Conservation (phyloP, 208 protist genomes). For the Trichomonas vaginalis region DNA sequence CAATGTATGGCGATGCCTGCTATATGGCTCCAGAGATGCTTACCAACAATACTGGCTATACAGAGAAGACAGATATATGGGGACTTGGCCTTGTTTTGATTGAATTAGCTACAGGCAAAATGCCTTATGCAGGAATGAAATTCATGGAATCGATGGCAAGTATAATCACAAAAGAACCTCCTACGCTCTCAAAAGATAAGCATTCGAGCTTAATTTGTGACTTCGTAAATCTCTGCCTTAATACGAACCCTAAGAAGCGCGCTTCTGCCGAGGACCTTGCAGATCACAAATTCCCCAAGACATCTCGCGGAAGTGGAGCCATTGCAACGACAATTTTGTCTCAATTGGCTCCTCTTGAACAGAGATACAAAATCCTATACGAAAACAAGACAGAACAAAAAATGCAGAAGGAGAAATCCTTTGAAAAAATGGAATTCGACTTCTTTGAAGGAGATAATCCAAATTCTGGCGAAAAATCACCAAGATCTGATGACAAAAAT, state of each 20-base stretch:
- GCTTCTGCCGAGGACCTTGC: not conserved
- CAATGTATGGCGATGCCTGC: constrained; percentile 31
- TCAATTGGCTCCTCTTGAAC: not conserved
- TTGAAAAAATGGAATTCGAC: not conserved
- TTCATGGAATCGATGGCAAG: not conserved
- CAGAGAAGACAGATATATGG: constrained; percentile 48
- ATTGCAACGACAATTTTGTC: not conserved
- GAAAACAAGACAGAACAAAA: not conserved
- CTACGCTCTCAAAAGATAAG: not conserved
- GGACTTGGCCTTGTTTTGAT: constrained; percentile 45
- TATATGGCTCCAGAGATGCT: constrained; percentile 49
- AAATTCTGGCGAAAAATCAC: not conserved
- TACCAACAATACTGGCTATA: constrained; percentile 29
- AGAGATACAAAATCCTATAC: not conserved
- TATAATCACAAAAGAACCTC: not conserved
- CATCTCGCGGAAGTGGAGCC: not conserved
- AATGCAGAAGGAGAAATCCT: not conserved
- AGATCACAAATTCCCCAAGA: not conserved
- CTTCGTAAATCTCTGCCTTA: not conserved
- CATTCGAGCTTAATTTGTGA: not conserved
- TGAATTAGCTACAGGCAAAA: constrained; percentile 36
- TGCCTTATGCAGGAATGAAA: constrained; percentile 31
- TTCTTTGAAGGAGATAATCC: not conserved
- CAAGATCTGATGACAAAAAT: not conserved
- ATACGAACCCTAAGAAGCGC: not conserved